These are phyloP conservation scores for Boletellus ananas DNA, from an alignment of 768 basidiomycete species.

Conservation along the genomic window DNA sequence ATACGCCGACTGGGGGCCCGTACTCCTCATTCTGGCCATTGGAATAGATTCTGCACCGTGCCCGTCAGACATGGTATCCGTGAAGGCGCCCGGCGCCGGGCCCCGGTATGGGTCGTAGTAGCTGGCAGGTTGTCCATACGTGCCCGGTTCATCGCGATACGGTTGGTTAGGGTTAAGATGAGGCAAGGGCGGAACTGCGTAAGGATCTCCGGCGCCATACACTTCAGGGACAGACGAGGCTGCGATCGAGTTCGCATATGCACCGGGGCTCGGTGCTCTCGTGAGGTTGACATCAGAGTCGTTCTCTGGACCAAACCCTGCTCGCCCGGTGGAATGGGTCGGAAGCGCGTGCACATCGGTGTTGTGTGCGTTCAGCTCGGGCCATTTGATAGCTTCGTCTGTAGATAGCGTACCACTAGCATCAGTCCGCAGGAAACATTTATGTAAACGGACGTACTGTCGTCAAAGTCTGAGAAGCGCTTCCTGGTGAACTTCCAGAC, in stretches of 20 bases:
- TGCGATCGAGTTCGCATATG: slow-evolving; percentile 44
- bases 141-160: slow-evolving; percentile 67
- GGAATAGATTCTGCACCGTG: slow-evolving; percentile 59
- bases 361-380: slow-evolving; percentile 72
- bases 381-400: slow-evolving; percentile 91
- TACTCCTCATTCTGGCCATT: slow-evolving; percentile 44
- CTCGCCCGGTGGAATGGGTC: slow-evolving; percentile 61
- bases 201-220: slow-evolving; percentile 53
- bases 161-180: slow-evolving; percentile 76
- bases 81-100: slow-evolving; percentile 64
- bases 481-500: slow-evolving; percentile 87
- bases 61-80: slow-evolving; percentile 34
- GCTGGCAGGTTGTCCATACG: slow-evolving; percentile 34
- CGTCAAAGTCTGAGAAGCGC: slow-evolving; percentile 70
- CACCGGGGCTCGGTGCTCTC: slow-evolving; percentile 44
- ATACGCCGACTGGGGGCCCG: slow-evolving; percentile 42
- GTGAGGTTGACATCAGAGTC: slow-evolving; percentile 56
- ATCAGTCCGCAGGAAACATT: slow-evolving; percentile 8
- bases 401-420: slow-evolving; percentile 1
- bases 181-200: slow-evolving; percentile 79
- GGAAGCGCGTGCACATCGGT: slow-evolving; percentile 61
- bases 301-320: slow-evolving; percentile 62
- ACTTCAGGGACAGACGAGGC: slow-evolving; percentile 45
- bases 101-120: slow-evolving; percentile 84
- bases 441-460: slow-evolving; percentile 51